phyloP scores from a whole-genome alignment of 225 moss, liverwort and hornwort species.

The Neckera pumila region DNA sequence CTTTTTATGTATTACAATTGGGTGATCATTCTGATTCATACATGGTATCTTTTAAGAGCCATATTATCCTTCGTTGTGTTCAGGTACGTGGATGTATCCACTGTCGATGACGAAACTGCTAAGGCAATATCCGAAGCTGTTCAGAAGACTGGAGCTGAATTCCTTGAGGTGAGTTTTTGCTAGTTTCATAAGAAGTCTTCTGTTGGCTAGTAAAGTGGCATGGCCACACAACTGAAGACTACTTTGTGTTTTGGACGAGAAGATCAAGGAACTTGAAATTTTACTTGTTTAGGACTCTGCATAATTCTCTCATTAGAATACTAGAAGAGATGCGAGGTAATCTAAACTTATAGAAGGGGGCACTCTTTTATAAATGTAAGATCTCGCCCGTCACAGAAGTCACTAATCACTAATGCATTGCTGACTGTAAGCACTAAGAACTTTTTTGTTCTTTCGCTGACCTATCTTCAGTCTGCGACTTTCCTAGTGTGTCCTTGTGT shows the following conservation, averaged over 20 bases:
- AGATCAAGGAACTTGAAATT: not conserved
- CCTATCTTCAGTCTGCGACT: not conserved
- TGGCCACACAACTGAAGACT: not conserved
- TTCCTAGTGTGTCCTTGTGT: not conserved
- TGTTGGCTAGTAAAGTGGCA: not conserved
- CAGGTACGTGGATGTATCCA: constrained; percentile 86
- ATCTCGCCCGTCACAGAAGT: not conserved
- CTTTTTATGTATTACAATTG: not conserved
- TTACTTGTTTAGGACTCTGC: not conserved
- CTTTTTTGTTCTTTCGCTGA: not conserved
- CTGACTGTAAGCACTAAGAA: not conserved
- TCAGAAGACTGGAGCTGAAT: constrained; percentile 60
- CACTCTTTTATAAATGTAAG: not conserved
- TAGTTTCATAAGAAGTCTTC: not conserved
- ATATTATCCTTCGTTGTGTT: not conserved
- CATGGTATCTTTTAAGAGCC: not conserved
- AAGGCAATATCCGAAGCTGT: constrained; percentile 58
- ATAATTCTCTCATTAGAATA: not conserved
- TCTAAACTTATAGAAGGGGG: not conserved
- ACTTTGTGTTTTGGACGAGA: not conserved
- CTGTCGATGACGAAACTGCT: constrained; percentile 69
- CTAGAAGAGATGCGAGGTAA: not conserved
- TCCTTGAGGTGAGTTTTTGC: constrained; percentile 52
- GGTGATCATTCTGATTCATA: not conserved
- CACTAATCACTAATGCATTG: not conserved